Evolutionary conservation across 164 flowering plant species (phyloP).

Genomic region (Vitis cinerea): DNA sequence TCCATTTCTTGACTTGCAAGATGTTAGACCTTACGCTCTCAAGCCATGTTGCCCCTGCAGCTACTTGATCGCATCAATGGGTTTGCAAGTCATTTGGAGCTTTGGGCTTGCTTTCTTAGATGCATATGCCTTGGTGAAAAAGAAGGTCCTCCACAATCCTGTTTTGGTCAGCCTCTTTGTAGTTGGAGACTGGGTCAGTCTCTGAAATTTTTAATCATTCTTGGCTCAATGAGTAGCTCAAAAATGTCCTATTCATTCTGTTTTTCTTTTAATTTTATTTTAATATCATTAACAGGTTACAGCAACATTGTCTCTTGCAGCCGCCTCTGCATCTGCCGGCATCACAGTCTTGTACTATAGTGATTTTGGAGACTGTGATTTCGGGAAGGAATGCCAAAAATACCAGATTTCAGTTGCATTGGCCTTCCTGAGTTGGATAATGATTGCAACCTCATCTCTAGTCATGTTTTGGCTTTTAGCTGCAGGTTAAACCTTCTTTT

Average conservation of each 20-base stretch:
- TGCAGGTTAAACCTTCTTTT: conserved; percentile 33
- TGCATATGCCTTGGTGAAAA: conserved; percentile 48
- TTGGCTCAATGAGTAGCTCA: not conserved
- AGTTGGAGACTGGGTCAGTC: conserved; percentile 75
- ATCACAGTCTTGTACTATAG: conserved; percentile 45
- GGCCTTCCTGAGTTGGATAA: conserved; percentile 66
- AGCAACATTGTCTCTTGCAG: conserved; percentile 66
- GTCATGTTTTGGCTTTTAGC: conserved; percentile 80
- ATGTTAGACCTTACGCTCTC: not conserved
- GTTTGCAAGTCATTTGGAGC: conserved; percentile 76
- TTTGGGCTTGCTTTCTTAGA: conserved; percentile 68
- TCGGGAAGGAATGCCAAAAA: conserved; percentile 47
- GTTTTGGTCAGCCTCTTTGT: conserved; percentile 62
- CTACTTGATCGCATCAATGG: conserved; percentile 80
- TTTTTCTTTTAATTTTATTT: not conserved
- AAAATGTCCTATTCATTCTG: not conserved
- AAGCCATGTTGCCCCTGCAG: conserved; percentile 35
- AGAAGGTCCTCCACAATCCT: conserved; percentile 45
- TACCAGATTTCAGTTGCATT: conserved; percentile 55
- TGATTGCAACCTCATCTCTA: conserved; percentile 56
- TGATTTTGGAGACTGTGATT: conserved; percentile 52
- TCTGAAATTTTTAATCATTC: not conserved
- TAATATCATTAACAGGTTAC: conserved; percentile 43
- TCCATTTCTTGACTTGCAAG: not conserved
- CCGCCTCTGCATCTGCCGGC: conserved; percentile 73